Percentiles rank a stretch among this genome's conserved stretches.
phyloP scores from a whole-genome alignment of 2,329 filamentous ascomycete species.

The Penicillium aurantiogriseum region DNA sequence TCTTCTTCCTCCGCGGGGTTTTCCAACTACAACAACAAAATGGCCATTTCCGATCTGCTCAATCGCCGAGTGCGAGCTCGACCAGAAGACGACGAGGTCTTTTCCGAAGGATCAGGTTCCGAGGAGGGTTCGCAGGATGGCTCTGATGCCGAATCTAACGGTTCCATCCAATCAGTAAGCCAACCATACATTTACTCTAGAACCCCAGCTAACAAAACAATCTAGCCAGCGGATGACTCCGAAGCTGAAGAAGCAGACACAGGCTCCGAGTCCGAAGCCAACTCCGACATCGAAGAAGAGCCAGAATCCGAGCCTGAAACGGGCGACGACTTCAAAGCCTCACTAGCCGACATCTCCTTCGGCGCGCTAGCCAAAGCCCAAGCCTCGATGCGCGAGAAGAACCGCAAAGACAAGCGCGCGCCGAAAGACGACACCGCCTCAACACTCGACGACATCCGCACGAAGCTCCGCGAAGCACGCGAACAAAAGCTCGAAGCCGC shows the following conservation, averaged over 20 bases:
- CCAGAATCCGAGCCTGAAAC: conserved; percentile 27
- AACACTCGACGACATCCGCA: conserved; percentile 40
- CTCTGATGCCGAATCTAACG: conserved; percentile 18
- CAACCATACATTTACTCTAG: not conserved
- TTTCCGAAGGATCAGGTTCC: conserved; percentile 30
- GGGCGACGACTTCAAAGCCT: conserved; percentile 35
- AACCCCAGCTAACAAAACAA: not conserved
- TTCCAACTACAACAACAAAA: conserved; percentile 18
- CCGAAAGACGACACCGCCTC: conserved; percentile 19
- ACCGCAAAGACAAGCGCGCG: conserved; percentile 23
- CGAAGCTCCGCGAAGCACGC: conserved; percentile 41
- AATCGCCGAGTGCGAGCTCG: conserved; percentile 45
- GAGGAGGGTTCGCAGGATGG: conserved; percentile 21
- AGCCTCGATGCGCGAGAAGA: conserved; percentile 57
- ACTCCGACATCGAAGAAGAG: conserved; percentile 32
- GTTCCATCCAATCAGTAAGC: conserved; percentile 20
- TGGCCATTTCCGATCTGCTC: conserved; percentile 40
- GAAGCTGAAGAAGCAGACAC: conserved; percentile 17
- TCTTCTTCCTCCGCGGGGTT: conserved; percentile 10
- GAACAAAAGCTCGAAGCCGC: conserved; percentile 28
- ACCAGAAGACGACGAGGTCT: conserved; percentile 42
- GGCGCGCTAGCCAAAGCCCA: conserved; percentile 87
- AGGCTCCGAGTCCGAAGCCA: conserved; percentile 41
- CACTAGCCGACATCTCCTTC: conserved; percentile 70
- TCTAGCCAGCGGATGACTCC: conserved; percentile 4